Base-by-base conservation (phyloP, 2,329 filamentous ascomycete genomes). In the Cladosporium colombiae region DNA sequence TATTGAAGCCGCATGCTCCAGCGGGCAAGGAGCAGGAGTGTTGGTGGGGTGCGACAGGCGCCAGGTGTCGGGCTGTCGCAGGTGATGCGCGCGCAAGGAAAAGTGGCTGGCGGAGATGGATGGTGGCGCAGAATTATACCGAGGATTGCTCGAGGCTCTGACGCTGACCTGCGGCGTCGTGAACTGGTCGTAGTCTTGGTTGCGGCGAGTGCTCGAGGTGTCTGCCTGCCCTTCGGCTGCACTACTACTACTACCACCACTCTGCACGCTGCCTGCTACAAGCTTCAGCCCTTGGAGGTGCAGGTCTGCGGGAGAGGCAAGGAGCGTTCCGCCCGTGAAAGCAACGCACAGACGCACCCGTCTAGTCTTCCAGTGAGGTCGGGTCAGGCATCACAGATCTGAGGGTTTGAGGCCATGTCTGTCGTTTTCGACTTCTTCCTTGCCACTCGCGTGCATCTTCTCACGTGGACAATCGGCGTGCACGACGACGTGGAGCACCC, bases 1-100 rank as follows among this genome's bases (percentile, higher is more conserved):
- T 72, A 69, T 70, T 63, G 69, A 70, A 70, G 70, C 68, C 65
- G 70, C 66, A 58, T 65, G 62, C 56, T 63, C 50, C n/a, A 25
- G n/a, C 25, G 50, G 25, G 10, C 16, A 23, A 23, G 61, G 21
- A 46, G 49, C 18, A 50, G 59, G 50, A 25, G 59, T 35, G 61
- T 56, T 35, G 35, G 46, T 16, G 31, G 49, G 46, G 31, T 23
- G 60, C 52, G 33, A 44, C 55, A 37, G 62, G 50, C 50, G 62
- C 56, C 62, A 65, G 62, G 62, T 65, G 55, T 59, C 62, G 55
- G 62, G 55, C 40, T 21, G 18, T 27, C 18, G 53, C 62, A 64
- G 62, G 37, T 58, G 62, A 35, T 27, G 52, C 52, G 25, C 27
- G 40, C n/a, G 40, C n/a, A 46, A 46, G 40, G 40, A 5, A 23